Conservation (phyloP, 768 basidiomycete genomes). For the Phaffia australis region DNA sequence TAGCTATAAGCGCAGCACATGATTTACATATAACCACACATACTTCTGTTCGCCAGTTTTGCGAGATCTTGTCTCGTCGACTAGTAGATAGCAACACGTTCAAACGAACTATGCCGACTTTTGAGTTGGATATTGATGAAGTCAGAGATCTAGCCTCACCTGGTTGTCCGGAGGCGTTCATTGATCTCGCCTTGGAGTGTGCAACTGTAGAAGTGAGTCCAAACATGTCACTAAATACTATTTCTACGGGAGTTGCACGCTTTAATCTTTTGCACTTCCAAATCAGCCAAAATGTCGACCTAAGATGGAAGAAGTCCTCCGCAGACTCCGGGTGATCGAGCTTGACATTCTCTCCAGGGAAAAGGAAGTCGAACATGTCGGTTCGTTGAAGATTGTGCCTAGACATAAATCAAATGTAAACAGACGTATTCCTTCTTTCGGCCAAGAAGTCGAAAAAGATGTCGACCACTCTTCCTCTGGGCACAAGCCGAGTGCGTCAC, state of each 20-base stretch:
- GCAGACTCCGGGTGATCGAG: slow-evolving; percentile 67
- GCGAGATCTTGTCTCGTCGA: slow-evolving; percentile 72
- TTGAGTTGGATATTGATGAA: slow-evolving; percentile 66
- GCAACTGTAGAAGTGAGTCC: slow-evolving; percentile 38
- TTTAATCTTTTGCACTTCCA: not conserved
- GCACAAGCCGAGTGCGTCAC: slow-evolving; percentile 4
- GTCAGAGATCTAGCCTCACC: slow-evolving; percentile 55
- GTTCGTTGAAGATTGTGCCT: slow-evolving; percentile 68
- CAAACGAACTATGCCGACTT: slow-evolving; percentile 59
- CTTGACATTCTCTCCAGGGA: slow-evolving; percentile 52
- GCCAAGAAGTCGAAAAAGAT: slow-evolving; percentile 55
- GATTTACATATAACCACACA: slow-evolving; percentile 16
- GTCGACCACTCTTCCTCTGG: slow-evolving; percentile 38
- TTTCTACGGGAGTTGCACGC: not conserved
- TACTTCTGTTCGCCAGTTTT: slow-evolving; percentile 49
- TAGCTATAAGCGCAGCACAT: too few relatives aligned
- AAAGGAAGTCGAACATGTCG: slow-evolving; percentile 57
- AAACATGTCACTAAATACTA: not conserved
- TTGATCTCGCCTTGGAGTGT: slow-evolving; percentile 69
- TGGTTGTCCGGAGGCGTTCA: slow-evolving; percentile 67
- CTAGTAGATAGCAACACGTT: slow-evolving; percentile 67
- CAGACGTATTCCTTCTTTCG: slow-evolving; percentile 73
- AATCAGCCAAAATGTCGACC: slow-evolving; percentile 59
- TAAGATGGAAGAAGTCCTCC: slow-evolving; percentile 65
- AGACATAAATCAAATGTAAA: slow-evolving; percentile 14